Evolutionary conservation across 352 stramenopile genomes (phyloP), one percentile per base, ranked within the genome.

Genomic region (Phytophthora litchii): DNA sequence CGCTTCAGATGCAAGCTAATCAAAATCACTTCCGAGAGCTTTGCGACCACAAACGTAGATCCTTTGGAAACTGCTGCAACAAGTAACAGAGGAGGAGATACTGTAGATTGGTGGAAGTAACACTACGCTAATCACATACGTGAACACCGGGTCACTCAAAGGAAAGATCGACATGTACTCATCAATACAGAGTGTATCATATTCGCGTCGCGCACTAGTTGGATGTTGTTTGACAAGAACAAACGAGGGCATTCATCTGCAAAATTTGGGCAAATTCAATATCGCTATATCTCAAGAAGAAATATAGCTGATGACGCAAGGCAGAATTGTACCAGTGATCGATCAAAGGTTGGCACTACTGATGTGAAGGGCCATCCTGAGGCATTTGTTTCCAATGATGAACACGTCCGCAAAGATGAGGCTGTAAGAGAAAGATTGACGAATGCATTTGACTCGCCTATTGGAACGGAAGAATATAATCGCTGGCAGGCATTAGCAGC

Each of bases 341-440:
- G 17, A 45, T 11, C 38, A 16, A 29, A 27, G 19, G 12, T 8
- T 37, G 21, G 23, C 25, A 49, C 13, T 49, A 49, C 23, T 36
- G 42, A n/a, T 34, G 42, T 49, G 42, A 7, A 49, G 25, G 11
- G n/a, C 1, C 23, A 49, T 36, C 42, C 25, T 3, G 21, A 35
- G 4, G 42, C 42, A 7, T 49, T 49, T 13, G 42, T 49, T n/a
- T 49, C 23, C 36, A 25, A 36, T n/a, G 13, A 49, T 21, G 42
- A 25, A 21, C 21, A 35, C 23, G 23, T 36, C 13, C 25, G 25
- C 23, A 19, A 44, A 29, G 19, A 29, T 44, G 19, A 29, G 16
- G 25, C 38, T 12, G 37, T 44, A 23, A 25, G 16, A 44, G 16
- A 44, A 14, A 23, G 37, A 44, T 25, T 27, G n/a, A 4, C 13